These are phyloP conservation scores for Kalmusia sp. DNA, from an alignment of 2,329 filamentous ascomycete genomes.

Conservation along the genomic window DNA sequence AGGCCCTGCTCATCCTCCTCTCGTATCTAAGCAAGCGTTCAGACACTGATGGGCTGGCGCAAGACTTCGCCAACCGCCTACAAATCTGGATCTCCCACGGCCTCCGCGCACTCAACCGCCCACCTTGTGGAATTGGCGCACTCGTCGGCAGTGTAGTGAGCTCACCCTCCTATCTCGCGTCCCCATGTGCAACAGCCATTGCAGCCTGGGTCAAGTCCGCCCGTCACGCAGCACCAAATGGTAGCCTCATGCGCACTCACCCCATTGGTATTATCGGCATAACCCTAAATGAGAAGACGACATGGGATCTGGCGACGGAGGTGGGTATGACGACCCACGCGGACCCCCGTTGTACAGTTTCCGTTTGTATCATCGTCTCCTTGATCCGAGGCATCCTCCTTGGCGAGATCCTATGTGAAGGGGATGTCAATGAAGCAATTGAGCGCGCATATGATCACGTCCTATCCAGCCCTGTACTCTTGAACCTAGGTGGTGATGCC, in stretches of 20 bases:
- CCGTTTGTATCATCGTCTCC: conserved; percentile 57
- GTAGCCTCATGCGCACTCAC: conserved; percentile 62
- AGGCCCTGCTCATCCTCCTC: conserved; percentile 59
- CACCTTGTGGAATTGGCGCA: conserved; percentile 57
- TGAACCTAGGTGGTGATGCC: conserved; percentile 29
- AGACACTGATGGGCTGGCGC: conserved; percentile 32
- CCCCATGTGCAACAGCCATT: conserved; percentile 52
- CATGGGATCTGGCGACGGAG: conserved; percentile 52
- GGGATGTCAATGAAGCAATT: conserved; percentile 52
- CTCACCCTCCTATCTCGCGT: conserved; percentile 46
- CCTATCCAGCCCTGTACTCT: conserved; percentile 26
- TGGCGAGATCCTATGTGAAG: conserved; percentile 52
- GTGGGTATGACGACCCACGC: conserved; percentile 58
- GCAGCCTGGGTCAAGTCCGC: conserved; percentile 51
- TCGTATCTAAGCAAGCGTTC: conserved; percentile 55
- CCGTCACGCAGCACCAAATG: conserved; percentile 57
- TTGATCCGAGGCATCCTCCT: conserved; percentile 56
- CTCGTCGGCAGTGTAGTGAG: conserved; percentile 57
- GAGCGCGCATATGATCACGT: conserved; percentile 53
- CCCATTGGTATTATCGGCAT: conserved; percentile 59
- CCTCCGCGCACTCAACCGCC: conserved; percentile 54
- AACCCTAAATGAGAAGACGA: conserved; percentile 49
- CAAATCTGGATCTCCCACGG: conserved; percentile 58
- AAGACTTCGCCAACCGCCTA: conserved; percentile 56
- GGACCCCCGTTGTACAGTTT: conserved; percentile 60